Evolutionary conservation across 1,139 yeast genomes (phyloP).

Genomic region (Debaryomyces coudertii): DNA sequence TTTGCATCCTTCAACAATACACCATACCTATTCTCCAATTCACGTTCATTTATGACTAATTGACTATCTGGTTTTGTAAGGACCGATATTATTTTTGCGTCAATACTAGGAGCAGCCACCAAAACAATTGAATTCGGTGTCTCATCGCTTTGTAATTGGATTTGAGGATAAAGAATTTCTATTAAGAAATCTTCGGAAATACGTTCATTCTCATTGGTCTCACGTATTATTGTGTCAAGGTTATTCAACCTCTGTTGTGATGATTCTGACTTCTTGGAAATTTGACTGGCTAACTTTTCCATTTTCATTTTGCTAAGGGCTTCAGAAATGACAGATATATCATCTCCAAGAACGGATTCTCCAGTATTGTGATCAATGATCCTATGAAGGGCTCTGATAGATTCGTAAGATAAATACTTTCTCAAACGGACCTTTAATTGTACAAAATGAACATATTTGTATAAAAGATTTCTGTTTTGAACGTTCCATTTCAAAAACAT

Average conservation of each 20-base stretch:
- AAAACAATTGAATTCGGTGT: constrained; percentile 64
- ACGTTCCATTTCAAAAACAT: constrained; percentile 51
- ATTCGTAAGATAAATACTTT: constrained; percentile 41
- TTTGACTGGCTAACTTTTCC: constrained; percentile 3
- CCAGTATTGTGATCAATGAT: constrained; percentile 27
- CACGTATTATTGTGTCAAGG: constrained; percentile 57
- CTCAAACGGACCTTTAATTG: constrained; percentile 31
- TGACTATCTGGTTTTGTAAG: constrained; percentile 30
- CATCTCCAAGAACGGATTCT: constrained; percentile 10
- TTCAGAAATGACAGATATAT: constrained; percentile 5
- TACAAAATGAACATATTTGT: constrained; percentile 46
- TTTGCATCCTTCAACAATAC: constrained; percentile 42
- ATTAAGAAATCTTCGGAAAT: constrained; percentile 66
- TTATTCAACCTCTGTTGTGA: constrained; percentile 34
- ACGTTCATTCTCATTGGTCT: constrained; percentile 43
- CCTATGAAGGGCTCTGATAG: constrained; percentile 42
- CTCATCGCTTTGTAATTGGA: constrained; percentile 73
- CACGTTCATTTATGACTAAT: constrained; percentile 27
- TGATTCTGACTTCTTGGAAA: neutral
- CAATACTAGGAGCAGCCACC: constrained; percentile 43
- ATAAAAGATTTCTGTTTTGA: constrained; percentile 36
- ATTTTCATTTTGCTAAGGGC: neutral
- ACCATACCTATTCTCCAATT: constrained; percentile 43
- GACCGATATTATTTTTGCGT: constrained; percentile 44
- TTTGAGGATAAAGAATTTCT: constrained; percentile 82